Base-by-base conservation (phyloP, 2,329 filamentous ascomycete species). In the Pseudocercospora fuligena region DNA sequence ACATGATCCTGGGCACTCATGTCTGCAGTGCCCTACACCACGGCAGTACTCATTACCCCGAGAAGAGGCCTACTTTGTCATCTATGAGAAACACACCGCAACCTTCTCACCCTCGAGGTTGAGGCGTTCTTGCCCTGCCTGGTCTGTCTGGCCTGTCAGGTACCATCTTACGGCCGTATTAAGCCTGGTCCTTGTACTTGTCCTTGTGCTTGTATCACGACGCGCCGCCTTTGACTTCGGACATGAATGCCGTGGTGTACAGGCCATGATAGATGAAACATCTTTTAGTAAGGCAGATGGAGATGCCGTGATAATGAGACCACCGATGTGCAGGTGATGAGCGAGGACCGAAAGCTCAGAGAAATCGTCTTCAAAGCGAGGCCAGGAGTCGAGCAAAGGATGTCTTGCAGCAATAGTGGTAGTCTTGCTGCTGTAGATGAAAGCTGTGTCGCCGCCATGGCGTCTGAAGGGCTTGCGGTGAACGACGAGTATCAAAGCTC, bases 161-260 rank as follows among this genome's bases (percentile, higher is more conserved):
- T 54, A 54, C 51, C 14, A 53, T 53, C 23, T 54, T 27, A 29
- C 51, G 21, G 12, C 51, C 51, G 51, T 54, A n/a, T 54, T n/a
- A 1, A 54, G 8, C 51, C 51, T 56, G 14, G 27, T 31, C 23
- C 23, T n/a, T 5, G 25, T 16, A 8, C 19, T 51, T 1, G 19
- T 23, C 9, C 25, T 23, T 12, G 40, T n/a, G 11, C 33, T 36
- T 2, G 31, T 33, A 33, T 33, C 31, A 9, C 4, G 8, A 40
- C 36, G 36, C 36, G 11, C 12, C 14, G 12, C 5, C 2, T 31
- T 5, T 31, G 36, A 40, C 36, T 40, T 16, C 36, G 14, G 14
- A 40, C 40, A 43, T 7, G 19, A 16, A 43, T 43, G 40, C 40
- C 40, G 14, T 43, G 40, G 6, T 43, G 40, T 43, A 5, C 40